phyloP scores from a whole-genome alignment of 306 rosid species.

The Sechiopsis laciniata region DNA sequence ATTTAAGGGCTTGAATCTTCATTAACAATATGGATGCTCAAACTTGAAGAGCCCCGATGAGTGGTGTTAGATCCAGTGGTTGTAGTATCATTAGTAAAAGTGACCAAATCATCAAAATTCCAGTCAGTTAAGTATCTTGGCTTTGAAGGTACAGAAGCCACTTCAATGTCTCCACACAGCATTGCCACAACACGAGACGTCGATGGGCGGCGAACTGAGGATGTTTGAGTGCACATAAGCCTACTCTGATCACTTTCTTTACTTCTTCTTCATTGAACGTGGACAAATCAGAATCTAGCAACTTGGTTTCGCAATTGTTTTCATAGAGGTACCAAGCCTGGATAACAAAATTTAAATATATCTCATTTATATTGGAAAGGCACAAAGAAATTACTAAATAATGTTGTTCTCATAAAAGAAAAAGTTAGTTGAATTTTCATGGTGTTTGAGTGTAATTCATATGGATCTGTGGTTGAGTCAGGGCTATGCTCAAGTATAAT shows the following conservation, averaged over 20 bases:
- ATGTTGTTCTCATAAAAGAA: too few relatives aligned
- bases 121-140: slow-evolving; percentile 62
- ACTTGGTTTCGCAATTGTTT: slow-evolving; percentile 29
- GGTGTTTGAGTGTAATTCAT: too few relatives aligned
- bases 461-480: too few relatives aligned
- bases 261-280: slow-evolving; percentile 40
- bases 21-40: slow-evolving; percentile 26
- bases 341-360: too few relatives aligned
- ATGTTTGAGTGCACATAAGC: slow-evolving; percentile 58
- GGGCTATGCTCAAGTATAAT: too few relatives aligned
- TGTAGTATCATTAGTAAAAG: slow-evolving; percentile 3
- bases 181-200: slow-evolving; percentile 72
- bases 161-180: slow-evolving; percentile 61
- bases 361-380: too few relatives aligned
- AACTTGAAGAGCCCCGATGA: slow-evolving; percentile 26
- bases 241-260: slow-evolving; percentile 37
- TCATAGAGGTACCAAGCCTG: slow-evolving; percentile 70
- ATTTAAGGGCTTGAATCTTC: neutral
- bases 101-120: slow-evolving; percentile 43
- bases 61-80: slow-evolving; percentile 27
- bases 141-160: slow-evolving; percentile 36
- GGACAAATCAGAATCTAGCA: slow-evolving; percentile 42
- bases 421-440: too few relatives aligned
- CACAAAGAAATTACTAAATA: too few relatives aligned
- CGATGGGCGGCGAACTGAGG: slow-evolving; percentile 45